Conservation (phyloP, 2,329 filamentous ascomycete species). For the Peltaster fructicola region DNA sequence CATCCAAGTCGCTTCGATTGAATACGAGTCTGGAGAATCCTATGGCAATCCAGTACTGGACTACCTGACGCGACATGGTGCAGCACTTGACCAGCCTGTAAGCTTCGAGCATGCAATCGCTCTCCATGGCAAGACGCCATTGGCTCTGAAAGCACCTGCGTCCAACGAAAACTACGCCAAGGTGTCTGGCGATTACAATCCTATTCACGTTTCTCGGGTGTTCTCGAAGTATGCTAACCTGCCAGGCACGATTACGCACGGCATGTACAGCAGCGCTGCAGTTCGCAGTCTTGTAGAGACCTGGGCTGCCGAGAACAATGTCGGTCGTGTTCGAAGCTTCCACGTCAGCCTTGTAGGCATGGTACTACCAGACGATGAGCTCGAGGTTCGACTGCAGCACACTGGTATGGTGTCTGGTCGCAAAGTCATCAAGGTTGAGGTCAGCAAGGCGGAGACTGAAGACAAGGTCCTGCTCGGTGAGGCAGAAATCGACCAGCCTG, state of each 20-base stretch:
- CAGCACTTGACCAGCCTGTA: conserved; percentile 86
- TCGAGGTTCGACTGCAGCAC: conserved; percentile 89
- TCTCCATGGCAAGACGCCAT: conserved; percentile 75
- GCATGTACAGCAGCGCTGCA: conserved; percentile 97
- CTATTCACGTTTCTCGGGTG: conserved; percentile 92
- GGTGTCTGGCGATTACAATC: conserved; percentile 96
- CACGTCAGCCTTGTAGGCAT: conserved; percentile 94
- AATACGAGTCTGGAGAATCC: conserved; percentile 80
- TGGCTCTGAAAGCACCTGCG: conserved; percentile 75
- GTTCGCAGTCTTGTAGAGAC: conserved; percentile 94
- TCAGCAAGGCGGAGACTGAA: conserved; percentile 84
- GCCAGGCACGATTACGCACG: conserved; percentile 93
- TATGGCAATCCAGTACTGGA: conserved; percentile 95
- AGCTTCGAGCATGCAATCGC: conserved; percentile 97
- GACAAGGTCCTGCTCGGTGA: conserved; percentile 91
- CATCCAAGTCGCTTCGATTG: conserved; percentile 91
- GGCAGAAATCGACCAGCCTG: conserved; percentile 93
- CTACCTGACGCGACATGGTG: conserved; percentile 81
- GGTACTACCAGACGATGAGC: conserved; percentile 91
- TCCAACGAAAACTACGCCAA: conserved; percentile 97
- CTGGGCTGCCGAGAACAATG: conserved; percentile 97
- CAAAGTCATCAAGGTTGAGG: conserved; percentile 99
- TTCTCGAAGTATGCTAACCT: conserved; percentile 93
- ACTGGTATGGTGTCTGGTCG: conserved; percentile 94
- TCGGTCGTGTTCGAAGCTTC: conserved; percentile 93